A percentile compares a stretch with the other conserved stretches of the same genome.
These are phyloP conservation scores for Aspergillus pseudoviridinutans DNA, from an alignment of 2,329 filamentous ascomycete species.

Conservation along the genomic window DNA sequence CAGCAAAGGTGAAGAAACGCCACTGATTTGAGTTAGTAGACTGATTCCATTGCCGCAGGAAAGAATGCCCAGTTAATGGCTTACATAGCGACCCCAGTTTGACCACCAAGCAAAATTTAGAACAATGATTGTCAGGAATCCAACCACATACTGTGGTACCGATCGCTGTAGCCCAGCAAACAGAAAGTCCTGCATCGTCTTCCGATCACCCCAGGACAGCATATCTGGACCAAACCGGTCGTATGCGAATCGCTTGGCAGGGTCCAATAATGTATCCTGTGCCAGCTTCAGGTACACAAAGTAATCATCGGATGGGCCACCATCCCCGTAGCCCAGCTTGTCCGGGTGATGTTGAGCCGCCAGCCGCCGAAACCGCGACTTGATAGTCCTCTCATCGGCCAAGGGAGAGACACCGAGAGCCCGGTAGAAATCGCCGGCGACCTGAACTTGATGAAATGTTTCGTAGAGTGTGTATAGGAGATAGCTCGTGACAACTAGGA, in stretches of 20 bases:
- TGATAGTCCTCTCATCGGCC: constrained; percentile 71
- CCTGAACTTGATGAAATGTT: constrained; percentile 74
- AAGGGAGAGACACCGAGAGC: constrained; percentile 66
- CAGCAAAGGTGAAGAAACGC: constrained; percentile 51
- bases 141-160: constrained; percentile 37
- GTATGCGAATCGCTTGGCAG: constrained; percentile 77
- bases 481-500: constrained; percentile 76
- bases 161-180: constrained; percentile 56
- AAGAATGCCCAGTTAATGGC: constrained; percentile 12
- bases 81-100: constrained; percentile 44
- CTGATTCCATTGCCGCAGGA: background rate
- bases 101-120: constrained; percentile 41
- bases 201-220: constrained; percentile 52
- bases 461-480: constrained; percentile 91
- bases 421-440: constrained; percentile 71
- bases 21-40: constrained; percentile 31
- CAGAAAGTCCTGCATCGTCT: constrained; percentile 69
- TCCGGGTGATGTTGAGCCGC: constrained; percentile 73
- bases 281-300: constrained; percentile 83
- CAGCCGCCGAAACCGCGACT: constrained; percentile 77
- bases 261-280: constrained; percentile 75
- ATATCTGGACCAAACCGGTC: constrained; percentile 79
- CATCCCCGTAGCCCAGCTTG: constrained; percentile 55
- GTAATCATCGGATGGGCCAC: constrained; percentile 43
- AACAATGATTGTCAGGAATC: constrained; percentile 32